phyloP scores from a whole-genome alignment of 805 yeast species.

The Candida incommunis region DNA sequence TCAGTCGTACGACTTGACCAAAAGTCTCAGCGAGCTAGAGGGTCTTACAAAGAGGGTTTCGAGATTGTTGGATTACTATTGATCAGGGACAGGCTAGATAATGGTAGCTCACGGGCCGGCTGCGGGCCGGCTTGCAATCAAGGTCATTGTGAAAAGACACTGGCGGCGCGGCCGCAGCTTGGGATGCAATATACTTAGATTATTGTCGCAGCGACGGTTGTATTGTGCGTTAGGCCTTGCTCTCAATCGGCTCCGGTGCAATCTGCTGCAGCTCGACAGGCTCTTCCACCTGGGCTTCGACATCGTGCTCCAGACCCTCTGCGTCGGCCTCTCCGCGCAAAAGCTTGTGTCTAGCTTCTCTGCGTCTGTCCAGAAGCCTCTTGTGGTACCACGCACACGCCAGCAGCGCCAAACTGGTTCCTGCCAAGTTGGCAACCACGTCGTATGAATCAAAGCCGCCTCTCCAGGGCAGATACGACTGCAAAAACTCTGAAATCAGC shows the following conservation, averaged over 20 bases:
- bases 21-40: not conserved
- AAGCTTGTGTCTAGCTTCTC: slow-evolving; percentile 10
- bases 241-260: slow-evolving; percentile 11
- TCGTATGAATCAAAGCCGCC: slow-evolving; percentile 20
- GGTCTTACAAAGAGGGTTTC: not conserved
- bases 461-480: slow-evolving; percentile 13
- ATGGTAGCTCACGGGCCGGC: no score
- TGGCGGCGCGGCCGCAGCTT: no score
- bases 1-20: not conserved
- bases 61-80: not conserved
- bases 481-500: slow-evolving; percentile 23
- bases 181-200: no score
- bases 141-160: no score
- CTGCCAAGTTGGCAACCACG: slow-evolving; percentile 19
- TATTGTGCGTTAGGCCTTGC: no score
- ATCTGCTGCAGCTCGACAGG: slow-evolving; percentile 8
- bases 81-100: no score
- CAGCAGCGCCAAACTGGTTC: slow-evolving; percentile 15
- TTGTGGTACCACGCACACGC: slow-evolving; percentile 20
- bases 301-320: not conserved
- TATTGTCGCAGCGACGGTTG: no score
- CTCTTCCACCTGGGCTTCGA: slow-evolving; percentile 1
- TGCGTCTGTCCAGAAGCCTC: slow-evolving; percentile 11
- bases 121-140: no score
- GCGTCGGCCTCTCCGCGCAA: slow-evolving; percentile 5